Evolutionary conservation across 2,329 filamentous ascomycete species (phyloP), one percentile per base, ranked within the genome.

Genomic region (Aspergillus ustus): DNA sequence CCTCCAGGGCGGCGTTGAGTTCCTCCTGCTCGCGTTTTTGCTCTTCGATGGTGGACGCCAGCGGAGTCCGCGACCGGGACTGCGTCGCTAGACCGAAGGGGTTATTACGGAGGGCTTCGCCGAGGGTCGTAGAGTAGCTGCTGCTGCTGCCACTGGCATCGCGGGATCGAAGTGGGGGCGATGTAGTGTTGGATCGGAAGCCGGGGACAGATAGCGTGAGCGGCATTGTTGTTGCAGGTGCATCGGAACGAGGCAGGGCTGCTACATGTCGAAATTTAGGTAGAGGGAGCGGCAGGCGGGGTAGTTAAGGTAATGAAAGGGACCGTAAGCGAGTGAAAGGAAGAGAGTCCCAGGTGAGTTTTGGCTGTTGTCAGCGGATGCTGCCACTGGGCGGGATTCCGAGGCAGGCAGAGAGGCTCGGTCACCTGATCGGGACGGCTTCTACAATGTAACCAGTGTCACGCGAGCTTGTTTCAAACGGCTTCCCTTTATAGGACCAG

Each of bases 81-180:
- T 70, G 71, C 13, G 69, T 69, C 3, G 71, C 67, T 51, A 63
- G 73, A 17, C 77, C 75, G 57, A 80, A 80, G 2, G 79, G 79
- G 55, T 81, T 80, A 59, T 75, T 78, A 60, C 79, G 77, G 13
- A 81, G 73, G 7, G 79, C 78, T 71, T 81, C 79, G 59, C 68
- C 72, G 49, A 81, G 71, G 13, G 78, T 79, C 25, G 75, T 69
- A 28, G 75, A 72, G 59, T 73, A 62, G 63, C 58, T 69, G 55
- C 34, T 34, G 20, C 46, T 57, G 55, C 46, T 40, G 34, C 34
- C 34, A 11, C 34, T 40, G 59, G 48, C 59, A 60, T 72, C 67
- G 52, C 43, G 50, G 29, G 61, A 54, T 57, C 69, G 73, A 63
- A 67, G 71, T 61, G 75, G 62, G 61, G 72, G 59, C 61, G 73